Evolutionary conservation across 2,329 filamentous ascomycete genomes (phyloP).

Genomic region (Triangularia setosa): DNA sequence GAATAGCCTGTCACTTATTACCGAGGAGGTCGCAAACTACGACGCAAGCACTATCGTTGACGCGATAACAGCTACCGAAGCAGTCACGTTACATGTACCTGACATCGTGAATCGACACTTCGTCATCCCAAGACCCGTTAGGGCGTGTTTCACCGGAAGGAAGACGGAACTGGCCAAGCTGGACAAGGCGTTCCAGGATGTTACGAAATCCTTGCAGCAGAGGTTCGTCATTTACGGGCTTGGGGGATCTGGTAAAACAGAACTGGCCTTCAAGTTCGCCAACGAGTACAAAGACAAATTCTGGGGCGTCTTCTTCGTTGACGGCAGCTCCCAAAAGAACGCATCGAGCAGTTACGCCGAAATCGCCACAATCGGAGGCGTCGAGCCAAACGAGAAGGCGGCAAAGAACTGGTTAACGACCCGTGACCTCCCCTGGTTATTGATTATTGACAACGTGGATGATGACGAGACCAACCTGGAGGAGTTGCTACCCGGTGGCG

Average conservation of each 20-base stretch:
- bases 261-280: conserved; percentile 9
- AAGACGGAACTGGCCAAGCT: conserved; percentile 7
- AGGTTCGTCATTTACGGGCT: conserved; percentile 11
- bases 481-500: background rate
- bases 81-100: background rate
- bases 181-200: conserved; percentile 1
- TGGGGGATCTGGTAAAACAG: conserved; percentile 10
- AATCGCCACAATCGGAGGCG: conserved; percentile 3
- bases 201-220: background rate
- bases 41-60: background rate
- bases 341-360: conserved; percentile 1
- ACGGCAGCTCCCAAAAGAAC: conserved; percentile 6
- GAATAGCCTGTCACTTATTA: background rate
- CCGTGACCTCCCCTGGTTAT: background rate
- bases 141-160: conserved; percentile 1
- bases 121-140: background rate
- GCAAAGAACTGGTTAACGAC: conserved; percentile 11
- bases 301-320: conserved; percentile 13
- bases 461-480: conserved; percentile 5
- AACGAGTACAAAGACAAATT: conserved; percentile 6
- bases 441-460: conserved; percentile 13
- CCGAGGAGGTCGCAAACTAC: background rate
- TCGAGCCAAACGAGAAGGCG: conserved; percentile 9
- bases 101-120: conserved; percentile 4
- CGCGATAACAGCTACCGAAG: background rate